Conservation (phyloP, 1,284 basidiomycete species). For the Microbotryum lychnidis-dioicae region DNA sequence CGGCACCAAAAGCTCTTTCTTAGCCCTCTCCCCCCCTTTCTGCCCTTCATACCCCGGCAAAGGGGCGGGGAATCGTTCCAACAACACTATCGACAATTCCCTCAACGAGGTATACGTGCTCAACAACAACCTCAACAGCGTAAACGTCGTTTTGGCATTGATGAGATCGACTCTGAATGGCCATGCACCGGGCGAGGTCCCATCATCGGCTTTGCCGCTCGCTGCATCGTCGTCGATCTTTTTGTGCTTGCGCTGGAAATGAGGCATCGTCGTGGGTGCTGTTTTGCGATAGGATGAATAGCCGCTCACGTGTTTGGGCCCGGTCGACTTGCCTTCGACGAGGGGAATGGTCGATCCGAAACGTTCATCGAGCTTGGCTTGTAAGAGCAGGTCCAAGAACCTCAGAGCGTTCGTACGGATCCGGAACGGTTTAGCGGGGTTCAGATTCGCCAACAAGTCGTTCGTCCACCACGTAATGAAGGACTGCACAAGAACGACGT, state of each 20-base stretch:
- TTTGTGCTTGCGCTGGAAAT: constrained; percentile 20
- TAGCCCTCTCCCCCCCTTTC: constrained; percentile 11
- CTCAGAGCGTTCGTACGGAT: constrained; percentile 26
- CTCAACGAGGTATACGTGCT: constrained; percentile 27
- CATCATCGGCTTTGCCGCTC: not conserved
- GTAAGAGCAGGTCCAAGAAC: constrained; percentile 25
- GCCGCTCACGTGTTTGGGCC: constrained; percentile 10
- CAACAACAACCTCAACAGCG: constrained; percentile 20
- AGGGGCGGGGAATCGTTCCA: constrained; percentile 28
- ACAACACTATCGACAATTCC: constrained; percentile 16
- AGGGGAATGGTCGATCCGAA: constrained; percentile 1
- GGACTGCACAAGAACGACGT: constrained; percentile 8
- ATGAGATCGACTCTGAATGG: constrained; percentile 23
- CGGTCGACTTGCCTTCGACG: not conserved
- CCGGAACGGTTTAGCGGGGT: constrained; percentile 27
- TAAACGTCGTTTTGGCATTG: constrained; percentile 17
- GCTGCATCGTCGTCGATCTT: constrained; percentile 2
- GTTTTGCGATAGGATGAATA: constrained; percentile 26
- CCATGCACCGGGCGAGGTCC: constrained; percentile 8
- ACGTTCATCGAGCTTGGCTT: constrained; percentile 19
- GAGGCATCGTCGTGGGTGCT: constrained; percentile 15
- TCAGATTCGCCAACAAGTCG: constrained; percentile 19
- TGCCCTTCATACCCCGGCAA: constrained; percentile 26
- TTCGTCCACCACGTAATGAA: constrained; percentile 16
- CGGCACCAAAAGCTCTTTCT: constrained; percentile 20